Evolutionary conservation across 1,139 yeast genomes (phyloP).

Genomic region (Pichia sp.): DNA sequence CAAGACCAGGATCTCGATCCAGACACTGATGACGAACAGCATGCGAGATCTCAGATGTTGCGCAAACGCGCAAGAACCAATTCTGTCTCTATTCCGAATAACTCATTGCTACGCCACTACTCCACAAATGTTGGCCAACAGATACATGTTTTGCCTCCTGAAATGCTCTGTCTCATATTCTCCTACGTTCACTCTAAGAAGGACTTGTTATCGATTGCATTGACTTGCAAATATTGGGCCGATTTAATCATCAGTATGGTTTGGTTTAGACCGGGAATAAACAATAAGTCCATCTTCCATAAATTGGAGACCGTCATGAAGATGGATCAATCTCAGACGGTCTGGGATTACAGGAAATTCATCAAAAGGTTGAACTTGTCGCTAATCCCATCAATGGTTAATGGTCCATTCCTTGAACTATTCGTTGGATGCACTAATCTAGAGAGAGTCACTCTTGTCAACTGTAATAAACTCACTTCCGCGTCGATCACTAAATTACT

Average conservation of each 20-base stretch:
- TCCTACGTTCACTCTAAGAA: slow-evolving; percentile 54
- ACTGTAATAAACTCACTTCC: slow-evolving; percentile 63
- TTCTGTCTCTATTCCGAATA: slow-evolving; percentile 11
- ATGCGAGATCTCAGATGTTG: slow-evolving; percentile 22
- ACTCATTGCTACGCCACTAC: slow-evolving; percentile 1
- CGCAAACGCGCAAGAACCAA: slow-evolving; percentile 19
- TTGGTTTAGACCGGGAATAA: slow-evolving; percentile 87
- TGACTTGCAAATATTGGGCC: slow-evolving; percentile 82
- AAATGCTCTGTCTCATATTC: slow-evolving; percentile 64
- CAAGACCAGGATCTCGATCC: slow-evolving; percentile 20
- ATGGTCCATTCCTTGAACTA: slow-evolving; percentile 52
- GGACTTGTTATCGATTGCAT: slow-evolving; percentile 61
- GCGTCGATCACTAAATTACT: slow-evolving; percentile 56
- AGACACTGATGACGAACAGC: slow-evolving; percentile 26
- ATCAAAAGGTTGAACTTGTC: slow-evolving; percentile 79
- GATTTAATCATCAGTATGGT: slow-evolving; percentile 69
- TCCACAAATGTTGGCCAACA: slow-evolving; percentile 13
- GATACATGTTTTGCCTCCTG: slow-evolving; percentile 58
- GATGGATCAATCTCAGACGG: slow-evolving; percentile 40
- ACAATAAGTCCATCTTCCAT: slow-evolving; percentile 40
- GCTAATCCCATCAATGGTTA: slow-evolving; percentile 60
- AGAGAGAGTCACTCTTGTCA: slow-evolving; percentile 80
- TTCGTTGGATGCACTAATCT: slow-evolving; percentile 63
- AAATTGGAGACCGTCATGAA: slow-evolving; percentile 51
- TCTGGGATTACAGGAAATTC: slow-evolving; percentile 67